These are phyloP conservation scores for Herpetomonas tarakana DNA, from an alignment of 208 protist species.

Conservation along the genomic window DNA sequence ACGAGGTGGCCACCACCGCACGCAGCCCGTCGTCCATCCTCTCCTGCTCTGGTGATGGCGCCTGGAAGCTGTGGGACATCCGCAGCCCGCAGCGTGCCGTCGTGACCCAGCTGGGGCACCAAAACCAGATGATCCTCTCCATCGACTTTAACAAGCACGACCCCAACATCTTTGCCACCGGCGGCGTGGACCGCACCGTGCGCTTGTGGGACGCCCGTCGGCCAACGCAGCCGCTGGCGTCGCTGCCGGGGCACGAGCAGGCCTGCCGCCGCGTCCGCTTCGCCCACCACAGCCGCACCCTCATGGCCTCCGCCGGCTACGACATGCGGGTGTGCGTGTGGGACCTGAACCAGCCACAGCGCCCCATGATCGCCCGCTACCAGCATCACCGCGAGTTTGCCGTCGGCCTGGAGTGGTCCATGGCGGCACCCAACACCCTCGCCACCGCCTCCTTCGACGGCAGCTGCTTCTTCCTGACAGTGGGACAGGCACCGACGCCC, in stretches of 20 bases:
- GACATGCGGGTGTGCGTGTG: conserved; percentile 89
- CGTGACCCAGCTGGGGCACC: conserved; percentile 76
- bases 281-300: conserved; percentile 58
- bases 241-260: conserved; percentile 82
- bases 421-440: conserved; percentile 52
- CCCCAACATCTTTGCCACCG: conserved; percentile 83
- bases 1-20: conserved; percentile 72
- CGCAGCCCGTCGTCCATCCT: conserved; percentile 78
- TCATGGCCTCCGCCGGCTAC: conserved; percentile 81
- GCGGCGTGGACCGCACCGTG: conserved; percentile 83
- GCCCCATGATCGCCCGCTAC: conserved; percentile 76
- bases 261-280: conserved; percentile 89
- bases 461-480: conserved; percentile 53
- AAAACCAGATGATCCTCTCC: conserved; percentile 86
- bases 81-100: conserved; percentile 61
- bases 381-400: conserved; percentile 90
- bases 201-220: conserved; percentile 83
- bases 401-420: conserved; percentile 85
- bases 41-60: conserved; percentile 86
- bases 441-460: conserved; percentile 76
- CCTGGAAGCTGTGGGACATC: conserved; percentile 91
- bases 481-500: conserved; percentile 56
- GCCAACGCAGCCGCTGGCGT: conserved; percentile 64
- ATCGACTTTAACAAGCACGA: conserved; percentile 92
- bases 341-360: conserved; percentile 79